phyloP scores from a whole-genome alignment of 805 yeast species.

The Candida suzukii region DNA sequence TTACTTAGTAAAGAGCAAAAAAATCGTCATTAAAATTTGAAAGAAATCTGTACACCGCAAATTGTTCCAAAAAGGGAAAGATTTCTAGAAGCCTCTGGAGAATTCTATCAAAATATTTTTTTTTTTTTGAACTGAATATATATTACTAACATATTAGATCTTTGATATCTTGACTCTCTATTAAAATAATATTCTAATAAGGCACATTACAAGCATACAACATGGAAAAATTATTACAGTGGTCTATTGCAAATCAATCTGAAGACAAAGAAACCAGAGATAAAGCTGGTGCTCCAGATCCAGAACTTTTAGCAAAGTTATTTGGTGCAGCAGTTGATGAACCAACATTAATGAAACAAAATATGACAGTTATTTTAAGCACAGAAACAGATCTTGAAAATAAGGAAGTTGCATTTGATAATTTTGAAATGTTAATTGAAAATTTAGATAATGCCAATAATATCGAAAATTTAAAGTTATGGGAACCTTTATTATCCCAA shows the following conservation, averaged over 20 bases:
- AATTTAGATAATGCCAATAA: constrained; percentile 93
- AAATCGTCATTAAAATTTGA: too few species aligned
- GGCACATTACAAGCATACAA: constrained; percentile 2
- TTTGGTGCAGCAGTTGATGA: constrained; percentile 79
- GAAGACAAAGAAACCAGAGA: constrained; percentile 63
- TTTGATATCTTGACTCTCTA: too few species aligned
- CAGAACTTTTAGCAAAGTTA: constrained; percentile 69
- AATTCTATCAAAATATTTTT: too few species aligned
- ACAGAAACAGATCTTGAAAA: constrained; percentile 55
- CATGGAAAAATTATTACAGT: constrained; percentile 87
- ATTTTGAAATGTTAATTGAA: constrained; percentile 89
- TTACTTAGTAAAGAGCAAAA: too few species aligned
- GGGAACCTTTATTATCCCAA: constrained; percentile 63
- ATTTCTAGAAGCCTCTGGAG: too few species aligned
- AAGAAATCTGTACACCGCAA: too few species aligned
- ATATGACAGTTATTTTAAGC: constrained; percentile 51
- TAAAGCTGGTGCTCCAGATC: constrained; percentile 66
- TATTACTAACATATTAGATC: too few species aligned
- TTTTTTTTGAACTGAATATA: too few species aligned
- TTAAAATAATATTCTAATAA: too few species aligned
- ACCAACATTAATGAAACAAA: constrained; percentile 77
- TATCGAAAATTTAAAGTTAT: constrained; percentile 72
- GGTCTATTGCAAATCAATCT: constrained; percentile 81
- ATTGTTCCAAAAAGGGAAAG: too few species aligned
- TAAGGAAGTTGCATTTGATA: constrained; percentile 74